Evolutionary conservation across 768 basidiomycete genomes (phyloP).

Genomic region (Suillus lakei): DNA sequence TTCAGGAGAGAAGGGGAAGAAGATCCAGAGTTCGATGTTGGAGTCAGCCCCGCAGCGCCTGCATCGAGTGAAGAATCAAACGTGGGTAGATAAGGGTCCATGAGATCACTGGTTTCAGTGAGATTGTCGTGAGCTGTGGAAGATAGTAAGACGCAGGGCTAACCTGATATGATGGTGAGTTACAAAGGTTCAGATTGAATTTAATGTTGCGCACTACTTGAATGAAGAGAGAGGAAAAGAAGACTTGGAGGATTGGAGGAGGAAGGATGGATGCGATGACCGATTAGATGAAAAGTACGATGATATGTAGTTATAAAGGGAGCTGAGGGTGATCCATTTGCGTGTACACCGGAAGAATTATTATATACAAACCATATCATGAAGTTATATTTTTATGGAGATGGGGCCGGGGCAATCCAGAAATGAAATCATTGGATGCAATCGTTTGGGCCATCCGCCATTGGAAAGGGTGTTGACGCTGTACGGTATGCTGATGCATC

Average conservation of each 20-base stretch:
- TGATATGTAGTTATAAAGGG: slow-evolving; percentile 3
- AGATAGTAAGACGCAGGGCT: background rate
- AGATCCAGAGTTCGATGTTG: background rate
- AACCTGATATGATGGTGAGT: background rate
- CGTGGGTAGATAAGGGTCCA: background rate
- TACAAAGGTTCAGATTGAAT: background rate
- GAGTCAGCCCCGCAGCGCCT: background rate
- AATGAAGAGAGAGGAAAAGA: background rate
- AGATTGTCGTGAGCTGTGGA: background rate
- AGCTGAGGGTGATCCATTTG: background rate
- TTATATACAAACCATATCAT: slow-evolving; percentile 8
- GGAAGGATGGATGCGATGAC: background rate
- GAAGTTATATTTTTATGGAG: background rate
- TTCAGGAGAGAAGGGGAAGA: slow-evolving; percentile 3
- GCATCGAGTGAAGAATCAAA: background rate
- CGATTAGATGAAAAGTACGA: slow-evolving; percentile 1
- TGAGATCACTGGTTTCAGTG: slow-evolving; percentile 1
- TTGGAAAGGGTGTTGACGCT: background rate
- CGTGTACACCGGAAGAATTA: slow-evolving; percentile 3
- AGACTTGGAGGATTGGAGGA: no score
- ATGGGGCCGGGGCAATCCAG: background rate
- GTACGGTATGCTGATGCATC: background rate
- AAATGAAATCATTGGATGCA: slow-evolving; percentile 5
- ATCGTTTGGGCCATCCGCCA: background rate
- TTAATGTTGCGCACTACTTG: background rate